Evolutionary conservation across 768 basidiomycete species (phyloP), one percentile per base, ranked within the genome.

Genomic region (Floccularia luteovirens): DNA sequence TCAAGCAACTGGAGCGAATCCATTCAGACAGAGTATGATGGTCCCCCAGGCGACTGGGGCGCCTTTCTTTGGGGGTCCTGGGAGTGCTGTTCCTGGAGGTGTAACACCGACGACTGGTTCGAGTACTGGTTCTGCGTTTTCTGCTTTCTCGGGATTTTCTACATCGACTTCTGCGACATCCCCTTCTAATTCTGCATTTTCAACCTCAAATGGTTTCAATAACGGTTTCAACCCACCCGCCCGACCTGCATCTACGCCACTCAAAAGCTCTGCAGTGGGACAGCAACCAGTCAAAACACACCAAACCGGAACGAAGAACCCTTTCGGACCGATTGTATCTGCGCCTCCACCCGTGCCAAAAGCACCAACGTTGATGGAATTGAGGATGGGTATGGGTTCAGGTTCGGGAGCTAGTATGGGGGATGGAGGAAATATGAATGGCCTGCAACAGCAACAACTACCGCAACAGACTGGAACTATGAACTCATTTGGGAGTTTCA

Each of bases 231-330:
- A n/a, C n/a, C n/a, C n/a, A 24, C 42, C 48, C 44, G 48, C 70
- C 14, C 78, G 82, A 4, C 82, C 82, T 12, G 79, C 77, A 0
- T 89, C 88, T 1, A 86, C 87, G 1, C 88, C 88, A 6, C 67
- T 83, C 16, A 72, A 70, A 3, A 62, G 66, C 13, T 51, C 66
- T 25, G 51, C 48, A 33, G 69, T 72, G 25, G 48, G 64, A 2
- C 66, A 71, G 2, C 78, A 82, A 51, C 78, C 80, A 5, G 72
- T 97, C 20, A 81, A 78, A 50, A 72, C 91, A 4, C 93, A 98
- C 57, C 79, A 85, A 56, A 99, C 96, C 2, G 94, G 96, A 20
- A 89, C 90, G 5, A 81, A 79, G 49, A 99, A 99, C 70, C 96
- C 96, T 2, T 99, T 99, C 47, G 93, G 91, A 4, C 75, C 77